Conservation (phyloP, 441 rosid genomes). For the Jatropha podagrica region DNA sequence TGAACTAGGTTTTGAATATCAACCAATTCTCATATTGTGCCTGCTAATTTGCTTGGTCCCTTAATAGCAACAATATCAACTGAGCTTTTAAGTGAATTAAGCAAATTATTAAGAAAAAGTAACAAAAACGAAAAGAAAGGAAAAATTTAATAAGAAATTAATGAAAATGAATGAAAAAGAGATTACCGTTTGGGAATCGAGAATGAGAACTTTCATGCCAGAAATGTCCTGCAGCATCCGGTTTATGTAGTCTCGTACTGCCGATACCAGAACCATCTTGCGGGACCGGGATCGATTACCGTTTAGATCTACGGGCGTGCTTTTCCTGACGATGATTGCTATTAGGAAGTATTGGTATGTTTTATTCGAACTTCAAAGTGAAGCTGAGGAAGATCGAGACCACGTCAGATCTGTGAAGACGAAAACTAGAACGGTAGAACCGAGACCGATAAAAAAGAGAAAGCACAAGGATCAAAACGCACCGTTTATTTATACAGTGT, state of each 20-base stretch:
- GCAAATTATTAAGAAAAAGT: background rate
- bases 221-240: constrained; percentile 95
- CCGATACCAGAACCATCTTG: constrained; percentile 73
- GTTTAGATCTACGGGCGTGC: constrained; percentile 30
- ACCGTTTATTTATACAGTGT: background rate
- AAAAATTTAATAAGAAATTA: background rate
- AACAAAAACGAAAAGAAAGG: background rate
- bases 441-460: no score
- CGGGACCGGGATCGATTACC: background rate
- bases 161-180: background rate
- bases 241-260: constrained; percentile 83
- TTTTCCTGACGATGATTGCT: constrained; percentile 1
- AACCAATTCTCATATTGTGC: background rate
- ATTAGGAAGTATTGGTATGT: background rate
- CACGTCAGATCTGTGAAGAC: background rate
- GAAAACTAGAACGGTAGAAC: background rate
- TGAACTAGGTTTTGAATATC: background rate
- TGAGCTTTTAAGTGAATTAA: background rate
- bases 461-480: background rate
- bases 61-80: background rate
- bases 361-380: background rate
- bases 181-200: constrained; percentile 88
- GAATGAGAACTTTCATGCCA: constrained; percentile 99
- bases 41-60: background rate
- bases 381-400: background rate